Conservation (phyloP, 495 filamentous ascomycete genomes). For the Hypoxylon lenormandii region DNA sequence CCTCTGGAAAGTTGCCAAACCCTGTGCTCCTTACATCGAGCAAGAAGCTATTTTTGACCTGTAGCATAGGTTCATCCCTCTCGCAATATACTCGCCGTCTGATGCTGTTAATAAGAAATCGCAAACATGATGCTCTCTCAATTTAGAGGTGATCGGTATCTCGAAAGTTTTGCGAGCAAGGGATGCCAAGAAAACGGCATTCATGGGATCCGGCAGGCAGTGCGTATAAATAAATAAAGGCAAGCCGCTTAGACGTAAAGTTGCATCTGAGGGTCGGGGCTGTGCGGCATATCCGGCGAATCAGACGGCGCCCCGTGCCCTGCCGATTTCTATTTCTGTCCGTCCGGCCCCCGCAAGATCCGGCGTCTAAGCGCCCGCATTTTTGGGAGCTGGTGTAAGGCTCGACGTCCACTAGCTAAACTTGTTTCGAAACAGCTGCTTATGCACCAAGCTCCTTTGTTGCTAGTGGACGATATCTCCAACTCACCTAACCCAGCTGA, state of each 20-base stretch:
- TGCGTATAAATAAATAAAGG: slow-evolving; percentile 19
- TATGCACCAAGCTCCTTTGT: not conserved
- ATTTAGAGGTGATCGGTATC: not conserved
- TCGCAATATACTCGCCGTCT: no score
- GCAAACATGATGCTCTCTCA: not conserved
- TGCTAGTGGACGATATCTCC: not conserved
- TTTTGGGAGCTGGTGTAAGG: slow-evolving; percentile 2
- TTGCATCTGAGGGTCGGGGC: slow-evolving; percentile 16
- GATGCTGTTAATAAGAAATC: not conserved
- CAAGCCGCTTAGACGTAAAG: not conserved
- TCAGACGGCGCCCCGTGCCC: slow-evolving; percentile 7
- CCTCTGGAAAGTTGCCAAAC: no score
- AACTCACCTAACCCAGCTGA: slow-evolving; percentile 26
- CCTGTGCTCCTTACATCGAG: no score
- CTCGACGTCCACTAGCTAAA: slow-evolving; percentile 14
- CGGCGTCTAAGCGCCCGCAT: slow-evolving; percentile 28
- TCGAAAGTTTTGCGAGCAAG: slow-evolving; percentile 1
- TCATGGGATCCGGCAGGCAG: slow-evolving; percentile 23
- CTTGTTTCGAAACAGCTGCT: slow-evolving; percentile 43
- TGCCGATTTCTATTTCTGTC: slow-evolving; percentile 40
- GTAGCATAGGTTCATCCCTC: no score
- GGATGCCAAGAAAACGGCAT: slow-evolving; percentile 28
- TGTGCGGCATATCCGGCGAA: slow-evolving; percentile 34
- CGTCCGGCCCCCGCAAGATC: slow-evolving; percentile 15
- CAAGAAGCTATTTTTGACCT: no score